Evolutionary conservation across 208 protist genomes (phyloP).

Genomic region (Vickermania spadyakhi): DNA sequence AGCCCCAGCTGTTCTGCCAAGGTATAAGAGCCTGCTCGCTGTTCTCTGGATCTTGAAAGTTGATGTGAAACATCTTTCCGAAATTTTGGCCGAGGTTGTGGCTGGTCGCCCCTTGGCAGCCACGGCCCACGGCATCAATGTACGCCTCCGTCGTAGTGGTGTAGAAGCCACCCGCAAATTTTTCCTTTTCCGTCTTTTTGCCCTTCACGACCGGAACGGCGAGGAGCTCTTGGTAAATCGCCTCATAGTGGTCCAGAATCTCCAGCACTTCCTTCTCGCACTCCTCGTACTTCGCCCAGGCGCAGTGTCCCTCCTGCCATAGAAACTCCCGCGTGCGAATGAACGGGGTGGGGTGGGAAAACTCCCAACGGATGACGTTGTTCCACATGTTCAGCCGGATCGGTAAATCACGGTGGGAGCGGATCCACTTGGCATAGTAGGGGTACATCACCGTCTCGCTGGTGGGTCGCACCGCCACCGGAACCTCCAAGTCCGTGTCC

Average conservation of each 20-base stretch:
- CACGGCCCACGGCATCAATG: constrained; percentile 94
- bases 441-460: constrained; percentile 99
- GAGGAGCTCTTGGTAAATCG: constrained; percentile 96
- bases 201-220: constrained; percentile 96
- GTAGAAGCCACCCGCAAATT: constrained; percentile 98
- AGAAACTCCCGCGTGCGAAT: constrained; percentile 99
- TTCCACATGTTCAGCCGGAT: constrained; percentile 97
- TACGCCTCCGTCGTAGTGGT: constrained; percentile 98
- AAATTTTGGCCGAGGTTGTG: constrained; percentile 98
- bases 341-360: constrained; percentile 98
- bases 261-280: constrained; percentile 92
- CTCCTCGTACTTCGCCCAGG: constrained; percentile 90
- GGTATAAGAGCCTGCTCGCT: constrained; percentile 73
- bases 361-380: constrained; percentile 99
- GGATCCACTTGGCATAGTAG: constrained; percentile 96
- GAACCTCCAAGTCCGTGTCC: constrained; percentile 86
- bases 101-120: constrained; percentile 94
- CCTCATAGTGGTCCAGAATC: constrained; percentile 94
- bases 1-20: constrained; percentile 99
- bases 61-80: constrained; percentile 97
- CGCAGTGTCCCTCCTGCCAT: constrained; percentile 99
- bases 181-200: constrained; percentile 98
- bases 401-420: constrained; percentile 97
- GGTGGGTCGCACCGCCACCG: constrained; percentile 98
- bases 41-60: constrained; percentile 89